A percentile compares a stretch with the other conserved stretches of the same genome.
Evolutionary conservation across 148 eudicot species (phyloP).

Genomic region (Cornus florida): DNA sequence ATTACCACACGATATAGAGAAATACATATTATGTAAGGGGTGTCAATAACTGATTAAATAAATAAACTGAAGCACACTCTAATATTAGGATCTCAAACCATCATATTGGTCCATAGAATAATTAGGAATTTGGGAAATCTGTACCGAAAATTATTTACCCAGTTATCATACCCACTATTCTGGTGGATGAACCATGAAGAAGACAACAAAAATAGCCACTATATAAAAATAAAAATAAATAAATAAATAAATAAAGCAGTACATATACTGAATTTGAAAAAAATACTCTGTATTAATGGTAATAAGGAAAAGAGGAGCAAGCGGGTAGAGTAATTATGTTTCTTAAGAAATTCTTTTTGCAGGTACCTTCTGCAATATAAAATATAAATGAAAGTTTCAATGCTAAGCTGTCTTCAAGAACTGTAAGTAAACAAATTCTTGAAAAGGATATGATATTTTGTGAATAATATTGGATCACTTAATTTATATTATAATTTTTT

Average conservation of each 20-base stretch:
- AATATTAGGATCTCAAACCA: neutral
- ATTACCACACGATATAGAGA: neutral
- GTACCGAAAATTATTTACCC: neutral
- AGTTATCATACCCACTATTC: too few species aligned
- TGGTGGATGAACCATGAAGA: too few species aligned
- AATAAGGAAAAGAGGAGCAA: too few species aligned
- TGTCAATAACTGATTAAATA: constrained; percentile 1
- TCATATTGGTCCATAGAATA: neutral
- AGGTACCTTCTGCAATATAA: too few species aligned
- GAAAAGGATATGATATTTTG: neutral
- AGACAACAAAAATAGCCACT: too few species aligned
- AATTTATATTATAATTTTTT: neutral
- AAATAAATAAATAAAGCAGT: too few species aligned
- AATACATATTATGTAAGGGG: neutral
- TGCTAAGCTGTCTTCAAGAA: neutral
- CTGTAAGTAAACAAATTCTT: neutral
- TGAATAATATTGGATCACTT: neutral
- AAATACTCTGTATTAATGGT: too few species aligned
- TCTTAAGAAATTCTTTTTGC: neutral
- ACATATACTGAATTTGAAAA: too few species aligned
- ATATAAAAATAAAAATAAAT: too few species aligned
- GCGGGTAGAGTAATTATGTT: neutral
- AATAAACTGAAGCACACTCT: neutral
- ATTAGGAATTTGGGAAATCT: neutral
- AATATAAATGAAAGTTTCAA: neutral